Base-by-base conservation (phyloP, 73 alveolate genomes). In the Breviolum minutum region DNA sequence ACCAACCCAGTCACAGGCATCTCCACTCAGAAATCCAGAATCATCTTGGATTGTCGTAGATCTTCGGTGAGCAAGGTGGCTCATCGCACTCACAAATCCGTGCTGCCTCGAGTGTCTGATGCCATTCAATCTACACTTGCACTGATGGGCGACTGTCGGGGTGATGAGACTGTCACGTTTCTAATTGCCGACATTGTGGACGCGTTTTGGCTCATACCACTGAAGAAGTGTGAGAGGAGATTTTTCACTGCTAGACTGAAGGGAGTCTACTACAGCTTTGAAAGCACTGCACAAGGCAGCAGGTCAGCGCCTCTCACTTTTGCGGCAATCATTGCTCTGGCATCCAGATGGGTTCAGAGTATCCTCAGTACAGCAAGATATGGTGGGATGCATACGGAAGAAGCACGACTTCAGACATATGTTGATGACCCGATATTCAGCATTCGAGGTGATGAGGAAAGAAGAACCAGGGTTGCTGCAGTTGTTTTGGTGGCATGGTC, bases 121-220 rank as follows among this genome's bases (percentile, higher is more conserved):
- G 95, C 85, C 0, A 76, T 88, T 14, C 48, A 24, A 2, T 63
- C 76, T 12, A 63, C 69, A 6, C 73, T 66, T 17, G 9, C 27
- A 0, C 61, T 86, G 95, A 22, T 19, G 70, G 32, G 54, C 5
- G 22, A 26, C 8, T 17, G 27, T 30, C 60, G 4, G 0, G 70
- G 3, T 8, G 86, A 24, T 13, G 95, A 88, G 14, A 24, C 17
- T 0, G 40, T 88, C 22, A n/a, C 48, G 62, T 61, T 61, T 6
- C 69, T 88, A 62, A 22, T 88, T 2, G 68, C 71, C 0, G 95
- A 88, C 62, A 19, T 88, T 0, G 19, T 76, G 6, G 95, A 88
- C 29, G 95, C 95, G 10, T 88, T 88, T 24, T 88, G 95, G 95
- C 70, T 68, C 5, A 30, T 88, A 8, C 95, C 95, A 66, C n/a